Conservation (phyloP, 345 rosid genomes). For the Salix purpurea region DNA sequence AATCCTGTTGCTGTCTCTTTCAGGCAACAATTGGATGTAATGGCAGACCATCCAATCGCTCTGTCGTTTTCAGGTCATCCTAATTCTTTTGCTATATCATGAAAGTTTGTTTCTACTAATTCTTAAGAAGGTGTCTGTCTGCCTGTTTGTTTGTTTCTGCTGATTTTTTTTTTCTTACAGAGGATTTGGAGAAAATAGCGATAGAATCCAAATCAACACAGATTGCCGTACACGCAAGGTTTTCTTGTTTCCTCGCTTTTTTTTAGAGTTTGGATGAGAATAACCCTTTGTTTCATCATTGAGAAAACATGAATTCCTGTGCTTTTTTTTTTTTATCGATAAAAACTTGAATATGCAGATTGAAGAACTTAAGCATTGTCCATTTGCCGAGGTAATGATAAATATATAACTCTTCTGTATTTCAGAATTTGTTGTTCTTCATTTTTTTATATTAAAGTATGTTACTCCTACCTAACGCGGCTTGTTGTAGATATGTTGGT, state of each 20-base stretch:
- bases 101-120: neutral
- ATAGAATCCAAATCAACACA: slow-evolving; percentile 58
- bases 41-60: slow-evolving; percentile 83
- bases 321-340: neutral
- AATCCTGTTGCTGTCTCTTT: slow-evolving; percentile 6
- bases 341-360: slow-evolving; percentile 38
- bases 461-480: neutral
- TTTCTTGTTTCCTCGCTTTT: neutral
- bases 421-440: neutral
- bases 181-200: slow-evolving; percentile 68
- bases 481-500: slow-evolving; percentile 66
- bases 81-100: neutral
- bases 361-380: slow-evolving; percentile 75
- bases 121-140: neutral
- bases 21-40: slow-evolving; percentile 76
- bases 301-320: neutral
- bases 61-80: slow-evolving; percentile 68
- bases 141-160: neutral
- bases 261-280: neutral
- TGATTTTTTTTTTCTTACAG: slow-evolving; percentile 26
- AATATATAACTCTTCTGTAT: neutral
- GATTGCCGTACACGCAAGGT: slow-evolving; percentile 73
- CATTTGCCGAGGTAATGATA: slow-evolving; percentile 69
- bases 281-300: neutral
- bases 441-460: neutral